These are phyloP conservation scores for Camelina neglecta DNA, from an alignment of 345 rosid genomes.

Conservation along the genomic window DNA sequence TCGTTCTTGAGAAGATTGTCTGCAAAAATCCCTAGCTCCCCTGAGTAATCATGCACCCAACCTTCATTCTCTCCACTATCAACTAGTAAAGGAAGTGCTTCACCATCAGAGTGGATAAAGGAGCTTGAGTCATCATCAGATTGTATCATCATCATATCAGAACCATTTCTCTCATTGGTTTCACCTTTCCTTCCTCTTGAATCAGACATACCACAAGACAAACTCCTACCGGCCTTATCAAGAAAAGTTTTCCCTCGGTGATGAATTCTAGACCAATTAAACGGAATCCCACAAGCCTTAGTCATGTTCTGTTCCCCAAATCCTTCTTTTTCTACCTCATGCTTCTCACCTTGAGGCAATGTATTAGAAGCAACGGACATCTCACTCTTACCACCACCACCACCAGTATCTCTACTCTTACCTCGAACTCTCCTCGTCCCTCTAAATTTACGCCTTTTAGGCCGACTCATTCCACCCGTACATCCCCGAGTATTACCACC, in stretches of 20 bases:
- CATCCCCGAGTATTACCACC: conserved; percentile 48
- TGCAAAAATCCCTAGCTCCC: conserved; percentile 95
- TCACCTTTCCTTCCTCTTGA: conserved; percentile 67
- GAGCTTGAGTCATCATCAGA: conserved; percentile 73
- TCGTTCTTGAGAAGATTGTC: conserved; percentile 76
- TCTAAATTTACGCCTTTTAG: conserved; percentile 77
- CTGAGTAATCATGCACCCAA: conserved; percentile 91
- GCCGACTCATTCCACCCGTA: conserved; percentile 56
- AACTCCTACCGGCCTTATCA: conserved; percentile 94
- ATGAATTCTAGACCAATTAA: conserved; percentile 98
- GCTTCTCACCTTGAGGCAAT: conserved; percentile 60
- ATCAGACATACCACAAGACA: conserved; percentile 90
- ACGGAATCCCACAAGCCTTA: conserved; percentile 91
- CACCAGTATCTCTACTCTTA: conserved; percentile 57
- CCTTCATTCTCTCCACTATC: conserved; percentile 74
- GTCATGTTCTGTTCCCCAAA: conserved; percentile 57
- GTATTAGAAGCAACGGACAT: conserved; percentile 90
- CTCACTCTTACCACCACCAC: conserved; percentile 61
- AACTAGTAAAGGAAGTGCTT: conserved; percentile 86
- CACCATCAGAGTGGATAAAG: conserved; percentile 59
- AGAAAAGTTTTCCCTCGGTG: conserved; percentile 84
- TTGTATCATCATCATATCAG: conserved; percentile 65
- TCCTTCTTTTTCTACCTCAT: conserved; percentile 58
- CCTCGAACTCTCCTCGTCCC: conserved; percentile 60
- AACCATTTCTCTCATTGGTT: conserved; percentile 59